Conservation (phyloP, 768 basidiomycete species). For the Fomitopsis pulvina region DNA sequence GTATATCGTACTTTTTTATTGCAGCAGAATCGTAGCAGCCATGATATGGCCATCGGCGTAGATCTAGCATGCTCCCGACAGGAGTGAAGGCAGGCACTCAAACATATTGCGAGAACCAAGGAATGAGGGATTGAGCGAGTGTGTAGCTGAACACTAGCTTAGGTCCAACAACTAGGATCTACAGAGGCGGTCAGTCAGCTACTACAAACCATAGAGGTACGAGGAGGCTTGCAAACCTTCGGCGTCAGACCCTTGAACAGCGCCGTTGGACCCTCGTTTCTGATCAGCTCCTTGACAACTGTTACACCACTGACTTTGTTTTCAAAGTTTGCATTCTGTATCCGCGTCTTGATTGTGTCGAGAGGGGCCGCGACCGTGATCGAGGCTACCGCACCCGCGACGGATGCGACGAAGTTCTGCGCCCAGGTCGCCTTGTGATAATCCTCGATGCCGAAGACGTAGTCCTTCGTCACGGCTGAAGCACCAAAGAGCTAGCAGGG, state of each 20-base stretch:
- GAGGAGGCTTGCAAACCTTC: slow-evolving; percentile 49
- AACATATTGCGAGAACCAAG: slow-evolving; percentile 82
- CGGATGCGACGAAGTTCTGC: slow-evolving; percentile 95
- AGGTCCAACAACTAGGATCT: slow-evolving; percentile 95
- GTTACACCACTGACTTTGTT: slow-evolving; percentile 71
- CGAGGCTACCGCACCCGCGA: slow-evolving; percentile 90
- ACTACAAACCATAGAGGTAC: neutral
- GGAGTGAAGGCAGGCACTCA: slow-evolving; percentile 20
- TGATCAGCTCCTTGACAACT: slow-evolving; percentile 80
- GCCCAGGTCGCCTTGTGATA: slow-evolving; percentile 94
- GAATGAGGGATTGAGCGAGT: slow-evolving; percentile 92
- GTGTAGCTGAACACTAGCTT: slow-evolving; percentile 99
- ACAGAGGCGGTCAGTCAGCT: neutral
- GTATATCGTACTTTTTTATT: neutral
- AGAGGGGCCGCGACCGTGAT: slow-evolving; percentile 96
- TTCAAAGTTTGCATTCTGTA: slow-evolving; percentile 98
- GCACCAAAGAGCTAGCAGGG: slow-evolving; percentile 86
- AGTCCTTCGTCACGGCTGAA: slow-evolving; percentile 92
- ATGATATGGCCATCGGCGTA: neutral
- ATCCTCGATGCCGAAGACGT: slow-evolving; percentile 80
- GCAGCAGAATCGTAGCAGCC: neutral
- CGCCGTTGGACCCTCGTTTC: slow-evolving; percentile 74
- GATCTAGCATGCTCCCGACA: neutral
- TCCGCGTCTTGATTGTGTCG: slow-evolving; percentile 94
- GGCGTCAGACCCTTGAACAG: slow-evolving; percentile 98